These are phyloP conservation scores for Teratosphaeria pseudoeucalypti DNA, from an alignment of 2,329 filamentous ascomycete genomes.

Conservation along the genomic window DNA sequence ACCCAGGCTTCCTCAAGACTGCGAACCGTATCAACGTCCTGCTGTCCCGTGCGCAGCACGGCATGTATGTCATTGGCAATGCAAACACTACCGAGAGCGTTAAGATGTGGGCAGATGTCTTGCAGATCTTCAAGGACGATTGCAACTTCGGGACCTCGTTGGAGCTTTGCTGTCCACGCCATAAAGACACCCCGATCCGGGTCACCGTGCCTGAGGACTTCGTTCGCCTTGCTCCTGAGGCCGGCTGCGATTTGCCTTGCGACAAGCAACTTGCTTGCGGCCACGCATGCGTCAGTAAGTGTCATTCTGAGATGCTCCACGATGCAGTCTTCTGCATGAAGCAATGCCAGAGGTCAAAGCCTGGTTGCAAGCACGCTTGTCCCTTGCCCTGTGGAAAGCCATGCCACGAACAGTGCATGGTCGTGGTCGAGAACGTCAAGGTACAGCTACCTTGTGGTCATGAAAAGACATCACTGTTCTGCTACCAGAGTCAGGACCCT, in stretches of 20 bases:
- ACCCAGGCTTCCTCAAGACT: constrained; percentile 56
- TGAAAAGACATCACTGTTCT: constrained; percentile 12
- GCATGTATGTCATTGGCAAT: constrained; percentile 64
- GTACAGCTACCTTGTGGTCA: constrained; percentile 24
- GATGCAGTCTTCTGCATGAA: constrained; percentile 31
- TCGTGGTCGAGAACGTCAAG: constrained; percentile 16
- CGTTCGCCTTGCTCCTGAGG: constrained; percentile 45
- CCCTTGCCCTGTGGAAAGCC: constrained; percentile 30
- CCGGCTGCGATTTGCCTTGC: constrained; percentile 48
- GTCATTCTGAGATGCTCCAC: constrained; percentile 36
- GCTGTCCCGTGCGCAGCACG: constrained; percentile 55
- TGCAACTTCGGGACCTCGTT: constrained; percentile 42
- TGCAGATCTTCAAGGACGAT: constrained; percentile 39
- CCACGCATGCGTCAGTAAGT: constrained; percentile 35
- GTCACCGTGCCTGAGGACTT: constrained; percentile 51
- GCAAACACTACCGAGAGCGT: constrained; percentile 44
- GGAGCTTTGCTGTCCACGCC: constrained; percentile 50
- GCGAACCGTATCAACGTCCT: constrained; percentile 61
- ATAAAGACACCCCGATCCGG: constrained; percentile 41
- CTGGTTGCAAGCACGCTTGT: constrained; percentile 35
- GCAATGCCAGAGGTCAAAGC: constrained; percentile 27
- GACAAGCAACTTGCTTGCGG: constrained; percentile 34
- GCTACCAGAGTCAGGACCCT: constrained; percentile 32
- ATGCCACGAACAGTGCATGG: constrained; percentile 29
- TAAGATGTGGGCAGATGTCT: constrained; percentile 53